These are phyloP conservation scores for Metschnikowia borealis DNA, from an alignment of 805 yeast species.

Conservation along the genomic window DNA sequence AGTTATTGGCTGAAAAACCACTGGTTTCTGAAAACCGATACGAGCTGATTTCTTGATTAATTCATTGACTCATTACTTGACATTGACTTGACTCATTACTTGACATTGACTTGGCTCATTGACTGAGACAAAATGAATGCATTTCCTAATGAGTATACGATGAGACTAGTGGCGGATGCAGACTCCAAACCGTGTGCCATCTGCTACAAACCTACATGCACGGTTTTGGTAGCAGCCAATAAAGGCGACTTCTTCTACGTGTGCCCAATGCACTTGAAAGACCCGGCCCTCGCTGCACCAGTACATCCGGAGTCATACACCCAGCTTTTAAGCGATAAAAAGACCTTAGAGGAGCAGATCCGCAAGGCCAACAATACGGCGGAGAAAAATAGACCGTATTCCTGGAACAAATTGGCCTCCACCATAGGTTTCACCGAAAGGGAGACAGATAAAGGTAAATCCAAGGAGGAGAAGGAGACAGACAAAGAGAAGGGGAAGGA, in stretches of 20 bases:
- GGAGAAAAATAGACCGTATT: constrained; percentile 29
- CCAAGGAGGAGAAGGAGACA: constrained; percentile 19
- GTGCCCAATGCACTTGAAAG: constrained; percentile 46
- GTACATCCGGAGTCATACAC: constrained; percentile 34
- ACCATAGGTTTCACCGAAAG: constrained; percentile 20
- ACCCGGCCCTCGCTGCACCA: constrained; percentile 43
- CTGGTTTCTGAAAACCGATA: too few relatives aligned
- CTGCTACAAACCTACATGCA: constrained; percentile 47
- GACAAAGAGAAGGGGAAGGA: constrained; percentile 12
- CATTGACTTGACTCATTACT: too few relatives aligned
- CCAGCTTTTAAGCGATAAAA: constrained; percentile 21
- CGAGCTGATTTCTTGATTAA: too few relatives aligned
- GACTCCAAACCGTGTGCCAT: constrained; percentile 45
- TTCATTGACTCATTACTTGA: too few relatives aligned
- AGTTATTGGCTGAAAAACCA: too few relatives aligned
- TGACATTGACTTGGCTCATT: not conserved
- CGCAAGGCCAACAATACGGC: constrained; percentile 22
- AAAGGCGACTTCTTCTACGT: constrained; percentile 51
- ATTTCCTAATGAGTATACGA: constrained; percentile 37
- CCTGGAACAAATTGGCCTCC: constrained; percentile 29
- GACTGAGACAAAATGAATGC: constrained; percentile 1
- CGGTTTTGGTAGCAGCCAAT: constrained; percentile 45
- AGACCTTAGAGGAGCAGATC: constrained; percentile 18
- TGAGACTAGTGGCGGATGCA: constrained; percentile 38
- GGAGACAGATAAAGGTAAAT: constrained; percentile 16